Conservation (phyloP, 805 yeast genomes). For the Ogataea trehaloabstinens region DNA sequence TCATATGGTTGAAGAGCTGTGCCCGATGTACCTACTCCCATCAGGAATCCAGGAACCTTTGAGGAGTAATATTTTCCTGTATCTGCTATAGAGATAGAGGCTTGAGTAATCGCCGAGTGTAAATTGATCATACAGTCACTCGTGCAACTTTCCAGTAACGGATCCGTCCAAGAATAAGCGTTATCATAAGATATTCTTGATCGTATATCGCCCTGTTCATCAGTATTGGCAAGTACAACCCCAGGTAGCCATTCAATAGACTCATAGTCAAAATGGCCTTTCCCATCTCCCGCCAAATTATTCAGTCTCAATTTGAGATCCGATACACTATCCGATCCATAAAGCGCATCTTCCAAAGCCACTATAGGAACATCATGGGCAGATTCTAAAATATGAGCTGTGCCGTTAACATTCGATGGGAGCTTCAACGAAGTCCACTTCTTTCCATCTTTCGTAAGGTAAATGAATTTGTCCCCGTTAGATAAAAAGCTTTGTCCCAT, state of each 20-base stretch:
- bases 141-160: conserved; percentile 9
- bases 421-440: conserved; percentile 35
- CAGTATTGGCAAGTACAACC: conserved; percentile 39
- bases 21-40: conserved; percentile 43
- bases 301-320: conserved; percentile 8
- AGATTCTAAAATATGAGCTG: conserved; percentile 13
- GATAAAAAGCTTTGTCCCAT: conserved; percentile 30
- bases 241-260: conserved; percentile 45
- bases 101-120: conserved; percentile 34
- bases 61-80: conserved; percentile 36
- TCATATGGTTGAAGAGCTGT: conserved; percentile 22
- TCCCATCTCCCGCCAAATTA: conserved; percentile 23
- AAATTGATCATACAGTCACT: conserved; percentile 27
- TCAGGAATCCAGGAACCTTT: conserved; percentile 42
- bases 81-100: conserved; percentile 11
- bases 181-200: conserved; percentile 18
- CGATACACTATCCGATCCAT: conserved; percentile 2
- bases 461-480: conserved; percentile 22
- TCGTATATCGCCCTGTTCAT: conserved; percentile 18
- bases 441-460: conserved; percentile 33
- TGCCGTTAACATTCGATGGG: conserved; percentile 20
- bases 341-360: conserved; percentile 4
- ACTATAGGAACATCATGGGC: conserved; percentile 6
- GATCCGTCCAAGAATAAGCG: conserved; percentile 13
- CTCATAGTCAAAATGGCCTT: conserved; percentile 44